Percentiles rank a stretch among this genome's conserved stretches.
These are phyloP conservation scores for Exserohilum rostratum DNA, from an alignment of 2,329 filamentous ascomycete species.

Conservation along the genomic window DNA sequence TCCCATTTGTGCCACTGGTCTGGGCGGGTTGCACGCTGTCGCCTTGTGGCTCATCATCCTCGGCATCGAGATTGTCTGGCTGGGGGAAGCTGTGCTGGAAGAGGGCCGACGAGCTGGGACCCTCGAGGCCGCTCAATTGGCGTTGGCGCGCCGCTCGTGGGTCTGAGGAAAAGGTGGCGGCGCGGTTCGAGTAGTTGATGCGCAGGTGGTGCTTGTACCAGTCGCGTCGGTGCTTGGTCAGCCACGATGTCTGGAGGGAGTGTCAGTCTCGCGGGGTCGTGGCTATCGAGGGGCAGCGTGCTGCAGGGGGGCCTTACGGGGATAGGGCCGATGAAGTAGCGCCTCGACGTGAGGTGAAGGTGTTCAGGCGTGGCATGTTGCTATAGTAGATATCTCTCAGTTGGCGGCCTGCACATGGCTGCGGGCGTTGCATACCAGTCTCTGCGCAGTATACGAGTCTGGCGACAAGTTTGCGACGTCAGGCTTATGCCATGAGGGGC, in stretches of 20 bases:
- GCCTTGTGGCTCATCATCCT: conserved; percentile 21
- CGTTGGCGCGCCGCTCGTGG: conserved; percentile 52
- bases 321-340: conserved; percentile 70
- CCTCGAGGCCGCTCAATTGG: conserved; percentile 50
- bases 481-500: conserved; percentile 45
- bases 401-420: neutral
- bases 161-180: conserved; percentile 60
- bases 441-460: conserved; percentile 61
- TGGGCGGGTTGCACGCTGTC: conserved; percentile 18
- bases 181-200: conserved; percentile 52
- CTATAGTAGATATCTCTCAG: conserved; percentile 42
- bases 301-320: conserved; percentile 48
- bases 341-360: conserved; percentile 65
- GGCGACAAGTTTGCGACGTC: conserved; percentile 48
- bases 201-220: conserved; percentile 64
- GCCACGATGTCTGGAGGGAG: conserved; percentile 60
- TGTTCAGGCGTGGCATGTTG: conserved; percentile 67
- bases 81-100: conserved; percentile 53
- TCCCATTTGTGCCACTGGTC: conserved; percentile 20
- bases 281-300: neutral
- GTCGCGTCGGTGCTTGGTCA: conserved; percentile 66
- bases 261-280: conserved; percentile 17
- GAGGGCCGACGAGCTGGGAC: conserved; percentile 47
- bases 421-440: conserved; percentile 53
- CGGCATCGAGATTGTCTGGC: conserved; percentile 45